Evolutionary conservation across 192 early-diverging fungal genomes (phyloP).

Genomic region (Coemansia reversa): DNA sequence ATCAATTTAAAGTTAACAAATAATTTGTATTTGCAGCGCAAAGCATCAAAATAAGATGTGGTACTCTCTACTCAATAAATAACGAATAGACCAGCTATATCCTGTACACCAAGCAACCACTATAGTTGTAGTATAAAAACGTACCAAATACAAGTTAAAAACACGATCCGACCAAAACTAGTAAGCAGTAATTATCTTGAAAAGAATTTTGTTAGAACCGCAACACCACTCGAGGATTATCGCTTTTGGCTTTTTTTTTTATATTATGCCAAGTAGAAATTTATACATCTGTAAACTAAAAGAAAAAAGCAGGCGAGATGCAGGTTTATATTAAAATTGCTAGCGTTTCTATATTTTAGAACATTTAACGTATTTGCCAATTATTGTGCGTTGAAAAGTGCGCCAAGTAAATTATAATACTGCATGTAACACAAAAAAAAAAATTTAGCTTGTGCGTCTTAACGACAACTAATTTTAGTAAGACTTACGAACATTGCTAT

Average conservation of each 20-base stretch:
- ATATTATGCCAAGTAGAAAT: not conserved
- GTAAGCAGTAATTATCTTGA: not conserved
- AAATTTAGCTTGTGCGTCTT: not conserved
- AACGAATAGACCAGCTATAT: not conserved
- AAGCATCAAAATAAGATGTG: not conserved
- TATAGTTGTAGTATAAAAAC: not conserved
- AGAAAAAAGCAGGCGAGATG: not conserved
- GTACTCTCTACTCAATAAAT: not conserved
- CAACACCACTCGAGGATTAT: not conserved
- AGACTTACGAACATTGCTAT: not conserved
- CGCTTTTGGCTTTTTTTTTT: not conserved
- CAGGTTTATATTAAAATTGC: not conserved
- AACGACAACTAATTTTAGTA: not conserved
- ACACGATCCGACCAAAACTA: not conserved
- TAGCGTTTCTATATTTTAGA: not conserved
- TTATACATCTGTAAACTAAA: not conserved
- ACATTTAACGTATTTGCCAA: not conserved
- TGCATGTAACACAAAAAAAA: conserved; percentile 2
- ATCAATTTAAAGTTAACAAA: not conserved
- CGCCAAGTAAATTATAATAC: conserved; percentile 6
- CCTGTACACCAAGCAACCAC: not conserved
- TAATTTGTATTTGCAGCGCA: not conserved
- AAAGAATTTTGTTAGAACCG: not conserved
- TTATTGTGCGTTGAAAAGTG: not conserved
- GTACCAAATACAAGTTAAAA: not conserved